phyloP scores from a whole-genome alignment of 192 early-diverging fungal genomes.

The Obelidium mucronatum region DNA sequence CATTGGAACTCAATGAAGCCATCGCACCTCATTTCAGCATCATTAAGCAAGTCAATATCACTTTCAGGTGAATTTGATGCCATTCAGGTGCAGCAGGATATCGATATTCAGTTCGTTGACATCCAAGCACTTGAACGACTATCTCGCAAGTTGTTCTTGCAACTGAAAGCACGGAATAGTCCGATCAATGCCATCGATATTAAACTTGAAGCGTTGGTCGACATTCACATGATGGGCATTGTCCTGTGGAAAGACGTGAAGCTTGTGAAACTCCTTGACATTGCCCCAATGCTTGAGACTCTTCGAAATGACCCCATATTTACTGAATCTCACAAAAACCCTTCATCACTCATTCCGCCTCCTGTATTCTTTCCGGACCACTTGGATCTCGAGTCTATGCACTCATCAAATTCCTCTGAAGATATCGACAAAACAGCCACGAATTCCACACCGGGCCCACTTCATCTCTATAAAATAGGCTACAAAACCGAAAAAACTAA shows the following conservation, averaged over 20 bases:
- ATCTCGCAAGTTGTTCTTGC: background rate
- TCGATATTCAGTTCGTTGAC: background rate
- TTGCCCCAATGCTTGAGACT: constrained; percentile 5
- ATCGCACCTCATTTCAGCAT: no score
- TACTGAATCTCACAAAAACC: background rate
- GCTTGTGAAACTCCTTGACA: background rate
- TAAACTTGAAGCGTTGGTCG: background rate
- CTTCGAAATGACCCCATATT: background rate
- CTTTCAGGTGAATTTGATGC: background rate
- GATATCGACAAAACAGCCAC: background rate
- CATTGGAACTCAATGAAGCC: no score
- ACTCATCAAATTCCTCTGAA: background rate
- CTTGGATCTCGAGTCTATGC: background rate
- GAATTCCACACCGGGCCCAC: background rate
- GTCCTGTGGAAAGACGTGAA: constrained; percentile 6
- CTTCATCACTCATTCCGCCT: background rate
- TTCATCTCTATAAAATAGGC: background rate
- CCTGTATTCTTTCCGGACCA: background rate
- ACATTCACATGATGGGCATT: constrained; percentile 16
- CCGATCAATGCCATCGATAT: background rate
- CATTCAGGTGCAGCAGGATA: background rate
- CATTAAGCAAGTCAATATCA: no score
- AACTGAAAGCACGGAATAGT: background rate
- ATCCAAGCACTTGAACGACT: background rate
- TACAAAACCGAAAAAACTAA: background rate